Evolutionary conservation across 306 rosid genomes (phyloP).

Genomic region (Coriaria nepalensis): DNA sequence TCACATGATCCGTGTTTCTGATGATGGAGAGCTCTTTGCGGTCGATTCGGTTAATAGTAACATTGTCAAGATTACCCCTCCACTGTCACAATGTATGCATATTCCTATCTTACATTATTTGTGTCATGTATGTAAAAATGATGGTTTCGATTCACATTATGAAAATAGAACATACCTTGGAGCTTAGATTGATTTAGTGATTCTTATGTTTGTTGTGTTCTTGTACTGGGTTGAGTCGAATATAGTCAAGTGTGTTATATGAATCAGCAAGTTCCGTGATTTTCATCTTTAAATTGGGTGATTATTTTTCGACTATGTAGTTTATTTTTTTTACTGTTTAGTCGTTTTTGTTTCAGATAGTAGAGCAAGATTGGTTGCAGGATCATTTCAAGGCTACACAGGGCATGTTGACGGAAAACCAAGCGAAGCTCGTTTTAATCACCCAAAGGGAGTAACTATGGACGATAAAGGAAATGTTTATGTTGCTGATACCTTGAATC

Average conservation of each 20-base stretch:
- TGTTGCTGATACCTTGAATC: conserved; percentile 88
- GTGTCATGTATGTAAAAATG: background rate
- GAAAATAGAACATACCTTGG: background rate
- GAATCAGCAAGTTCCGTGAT: too few species aligned
- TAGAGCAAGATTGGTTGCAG: conserved; percentile 93
- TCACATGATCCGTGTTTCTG: conserved; percentile 62
- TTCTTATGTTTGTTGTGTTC: too few species aligned
- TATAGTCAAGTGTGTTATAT: too few species aligned
- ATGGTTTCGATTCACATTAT: too few species aligned
- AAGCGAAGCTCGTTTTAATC: conserved; percentile 87
- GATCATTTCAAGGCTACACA: conserved; percentile 88
- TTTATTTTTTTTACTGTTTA: background rate
- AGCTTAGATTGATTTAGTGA: too few species aligned
- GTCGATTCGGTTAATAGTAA: conserved; percentile 80
- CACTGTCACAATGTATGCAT: conserved; percentile 71
- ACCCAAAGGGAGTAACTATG: conserved; percentile 82
- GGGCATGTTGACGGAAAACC: conserved; percentile 95
- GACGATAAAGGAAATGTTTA: conserved; percentile 94
- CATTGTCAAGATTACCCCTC: conserved; percentile 76
- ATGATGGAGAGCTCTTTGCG: conserved; percentile 83
- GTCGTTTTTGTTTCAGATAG: conserved; percentile 50
- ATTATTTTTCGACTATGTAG: background rate
- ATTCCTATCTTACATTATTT: conserved; percentile 2
- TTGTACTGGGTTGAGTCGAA: too few species aligned
- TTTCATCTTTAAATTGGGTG: background rate